These are phyloP conservation scores for Buxus sempervirens DNA, from an alignment of 164 flowering plant genomes.

Conservation along the genomic window DNA sequence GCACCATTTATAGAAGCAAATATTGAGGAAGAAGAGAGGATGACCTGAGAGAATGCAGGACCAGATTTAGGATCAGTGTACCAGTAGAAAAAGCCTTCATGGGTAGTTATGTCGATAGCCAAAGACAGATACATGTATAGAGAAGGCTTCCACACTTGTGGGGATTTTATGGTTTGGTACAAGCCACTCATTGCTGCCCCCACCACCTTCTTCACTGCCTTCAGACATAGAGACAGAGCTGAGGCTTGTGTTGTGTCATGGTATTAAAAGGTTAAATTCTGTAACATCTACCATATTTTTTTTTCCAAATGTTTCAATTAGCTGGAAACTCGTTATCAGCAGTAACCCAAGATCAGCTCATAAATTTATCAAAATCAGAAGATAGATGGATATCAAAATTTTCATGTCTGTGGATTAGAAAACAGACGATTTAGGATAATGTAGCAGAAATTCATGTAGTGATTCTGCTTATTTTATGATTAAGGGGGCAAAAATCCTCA, in stretches of 20 bases:
- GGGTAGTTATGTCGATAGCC: slow-evolving; percentile 60
- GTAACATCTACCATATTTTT: too few relatives aligned
- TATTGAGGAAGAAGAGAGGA: background rate
- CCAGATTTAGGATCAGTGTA: slow-evolving; percentile 69
- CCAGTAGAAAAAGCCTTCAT: slow-evolving; percentile 84
- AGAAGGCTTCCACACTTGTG: slow-evolving; percentile 79
- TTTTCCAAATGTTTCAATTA: too few relatives aligned
- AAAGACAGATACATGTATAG: slow-evolving; percentile 64
- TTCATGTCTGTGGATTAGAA: too few relatives aligned
- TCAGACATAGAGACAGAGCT: background rate
- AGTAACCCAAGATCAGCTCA: too few relatives aligned
- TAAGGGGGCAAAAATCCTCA: too few relatives aligned
- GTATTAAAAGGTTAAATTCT: too few relatives aligned
- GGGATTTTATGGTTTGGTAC: slow-evolving; percentile 45
- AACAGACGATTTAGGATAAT: too few relatives aligned
- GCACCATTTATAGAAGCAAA: background rate
- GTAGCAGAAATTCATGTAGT: too few relatives aligned
- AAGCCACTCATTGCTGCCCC: slow-evolving; percentile 52
- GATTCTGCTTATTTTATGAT: too few relatives aligned
- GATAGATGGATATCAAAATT: too few relatives aligned
- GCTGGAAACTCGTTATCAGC: too few relatives aligned
- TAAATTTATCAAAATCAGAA: too few relatives aligned
- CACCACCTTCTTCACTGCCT: slow-evolving; percentile 36
- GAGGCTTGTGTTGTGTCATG: background rate
- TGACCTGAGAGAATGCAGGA: slow-evolving; percentile 74